These are phyloP conservation scores for Monosporozyma siamensis DNA, from an alignment of 805 yeast genomes.

Conservation along the genomic window DNA sequence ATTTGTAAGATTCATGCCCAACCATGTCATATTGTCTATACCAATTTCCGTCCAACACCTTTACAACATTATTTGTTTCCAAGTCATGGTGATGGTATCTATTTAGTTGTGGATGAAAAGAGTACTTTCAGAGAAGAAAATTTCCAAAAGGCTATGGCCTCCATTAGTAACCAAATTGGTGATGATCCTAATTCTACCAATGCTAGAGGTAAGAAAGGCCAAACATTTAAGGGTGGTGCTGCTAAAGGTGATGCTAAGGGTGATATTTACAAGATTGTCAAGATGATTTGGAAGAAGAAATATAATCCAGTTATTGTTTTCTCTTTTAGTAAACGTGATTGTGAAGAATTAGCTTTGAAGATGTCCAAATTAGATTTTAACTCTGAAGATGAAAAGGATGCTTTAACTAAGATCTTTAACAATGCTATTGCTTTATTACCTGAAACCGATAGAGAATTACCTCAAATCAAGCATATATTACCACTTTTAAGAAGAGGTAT, in stretches of 20 bases:
- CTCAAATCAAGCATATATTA: slow-evolving; percentile 85
- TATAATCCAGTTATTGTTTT: slow-evolving; percentile 97
- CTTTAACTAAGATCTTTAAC: slow-evolving; percentile 78
- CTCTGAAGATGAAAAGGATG: slow-evolving; percentile 86
- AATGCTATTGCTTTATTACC: slow-evolving; percentile 86
- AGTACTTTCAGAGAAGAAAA: slow-evolving; percentile 94
- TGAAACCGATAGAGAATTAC: slow-evolving; percentile 83
- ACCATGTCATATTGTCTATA: slow-evolving; percentile 97
- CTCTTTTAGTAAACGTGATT: slow-evolving; percentile 95
- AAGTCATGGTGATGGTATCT: slow-evolving; percentile 97
- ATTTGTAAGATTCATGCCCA: slow-evolving; percentile 88
- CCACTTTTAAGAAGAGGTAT: slow-evolving; percentile 91
- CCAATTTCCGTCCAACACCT: slow-evolving; percentile 98
- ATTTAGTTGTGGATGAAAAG: slow-evolving; percentile 94
- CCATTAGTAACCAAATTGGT: slow-evolving; percentile 71
- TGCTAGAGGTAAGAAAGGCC: slow-evolving; percentile 61
- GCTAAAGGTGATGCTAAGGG: slow-evolving; percentile 55
- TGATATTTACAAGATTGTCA: slow-evolving; percentile 92
- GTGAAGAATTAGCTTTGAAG: slow-evolving; percentile 87
- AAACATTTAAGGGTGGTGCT: slow-evolving; percentile 75
- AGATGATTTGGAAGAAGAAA: slow-evolving; percentile 94
- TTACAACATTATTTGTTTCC: slow-evolving; percentile 95
- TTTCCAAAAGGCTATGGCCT: slow-evolving; percentile 96
- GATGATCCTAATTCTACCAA: slow-evolving; percentile 67
- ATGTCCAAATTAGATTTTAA: slow-evolving; percentile 95